Evolutionary conservation across 352 stramenopile genomes (phyloP).

Genomic region (Globisporangium paroecandrum): DNA sequence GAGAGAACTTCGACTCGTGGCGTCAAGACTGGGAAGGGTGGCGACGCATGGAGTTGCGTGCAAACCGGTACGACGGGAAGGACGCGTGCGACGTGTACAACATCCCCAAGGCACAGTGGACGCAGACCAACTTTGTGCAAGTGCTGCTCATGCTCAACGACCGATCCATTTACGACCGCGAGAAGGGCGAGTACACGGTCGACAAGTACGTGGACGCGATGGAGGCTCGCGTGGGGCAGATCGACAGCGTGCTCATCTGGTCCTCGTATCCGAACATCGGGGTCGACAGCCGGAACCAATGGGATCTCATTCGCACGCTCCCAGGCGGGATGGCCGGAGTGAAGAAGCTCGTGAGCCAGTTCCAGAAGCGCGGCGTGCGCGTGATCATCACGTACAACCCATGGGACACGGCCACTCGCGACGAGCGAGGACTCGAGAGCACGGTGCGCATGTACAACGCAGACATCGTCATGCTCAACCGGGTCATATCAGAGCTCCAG

Average conservation of each 20-base stretch:
- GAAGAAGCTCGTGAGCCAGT: constrained; percentile 43
- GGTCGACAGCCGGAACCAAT: constrained; percentile 84
- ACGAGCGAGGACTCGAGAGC: constrained; percentile 47
- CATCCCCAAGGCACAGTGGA: constrained; percentile 54
- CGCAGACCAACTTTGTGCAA: constrained; percentile 76
- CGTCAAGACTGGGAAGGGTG: constrained; percentile 52
- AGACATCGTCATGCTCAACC: constrained; percentile 54
- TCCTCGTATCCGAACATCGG: constrained; percentile 79
- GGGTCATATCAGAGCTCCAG: constrained; percentile 33
- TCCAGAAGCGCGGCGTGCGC: constrained; percentile 53
- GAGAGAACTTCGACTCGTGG: constrained; percentile 45
- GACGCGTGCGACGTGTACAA: constrained; percentile 76
- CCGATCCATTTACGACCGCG: constrained; percentile 68
- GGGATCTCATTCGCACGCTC: constrained; percentile 58
- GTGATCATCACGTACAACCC: constrained; percentile 85
- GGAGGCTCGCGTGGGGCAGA: constrained; percentile 41
- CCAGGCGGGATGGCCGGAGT: constrained; percentile 50
- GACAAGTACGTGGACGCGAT: constrained; percentile 65
- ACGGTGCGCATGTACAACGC: constrained; percentile 68
- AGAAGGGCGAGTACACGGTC: constrained; percentile 56
- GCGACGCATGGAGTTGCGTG: constrained; percentile 69
- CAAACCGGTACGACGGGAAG: constrained; percentile 54
- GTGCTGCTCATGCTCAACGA: constrained; percentile 76
- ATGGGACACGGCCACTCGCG: constrained; percentile 73
- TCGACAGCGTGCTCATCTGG: constrained; percentile 86